Conservation (phyloP, 148 eudicot species). For the Camellia granthamiana region DNA sequence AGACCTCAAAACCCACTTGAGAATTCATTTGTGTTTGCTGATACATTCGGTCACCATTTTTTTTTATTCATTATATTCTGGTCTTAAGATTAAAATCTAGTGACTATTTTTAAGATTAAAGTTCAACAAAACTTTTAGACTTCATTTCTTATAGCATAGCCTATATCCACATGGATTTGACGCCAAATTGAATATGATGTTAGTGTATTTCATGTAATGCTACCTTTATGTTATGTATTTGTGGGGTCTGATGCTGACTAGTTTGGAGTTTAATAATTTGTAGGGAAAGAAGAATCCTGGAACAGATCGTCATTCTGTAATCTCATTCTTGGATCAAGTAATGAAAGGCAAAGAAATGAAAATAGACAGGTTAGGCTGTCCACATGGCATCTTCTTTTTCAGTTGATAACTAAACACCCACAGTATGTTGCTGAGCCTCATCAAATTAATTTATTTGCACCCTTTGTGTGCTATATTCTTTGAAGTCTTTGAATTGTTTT, state of each 20-base stretch:
- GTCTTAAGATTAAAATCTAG: neutral
- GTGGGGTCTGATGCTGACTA: too few relatives aligned
- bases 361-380: constrained; percentile 68
- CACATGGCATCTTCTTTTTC: neutral
- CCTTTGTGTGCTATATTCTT: neutral
- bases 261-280: constrained; percentile 14
- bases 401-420: neutral
- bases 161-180: too few relatives aligned
- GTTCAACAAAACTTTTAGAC: neutral
- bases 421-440: neutral
- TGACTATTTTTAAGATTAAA: neutral
- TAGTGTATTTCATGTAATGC: too few relatives aligned
- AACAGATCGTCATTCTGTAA: constrained; percentile 65
- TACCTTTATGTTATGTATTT: too few relatives aligned
- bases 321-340: constrained; percentile 65
- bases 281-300: constrained; percentile 95
- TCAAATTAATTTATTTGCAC: neutral
- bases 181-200: too few relatives aligned
- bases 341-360: constrained; percentile 77
- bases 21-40: neutral
- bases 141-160: neutral
- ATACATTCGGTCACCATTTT: neutral
- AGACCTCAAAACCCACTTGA: neutral
- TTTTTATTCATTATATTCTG: neutral
- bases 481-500: neutral